phyloP scores from a whole-genome alignment of 2,329 filamentous ascomycete species.

The Bipolaris bicolor region DNA sequence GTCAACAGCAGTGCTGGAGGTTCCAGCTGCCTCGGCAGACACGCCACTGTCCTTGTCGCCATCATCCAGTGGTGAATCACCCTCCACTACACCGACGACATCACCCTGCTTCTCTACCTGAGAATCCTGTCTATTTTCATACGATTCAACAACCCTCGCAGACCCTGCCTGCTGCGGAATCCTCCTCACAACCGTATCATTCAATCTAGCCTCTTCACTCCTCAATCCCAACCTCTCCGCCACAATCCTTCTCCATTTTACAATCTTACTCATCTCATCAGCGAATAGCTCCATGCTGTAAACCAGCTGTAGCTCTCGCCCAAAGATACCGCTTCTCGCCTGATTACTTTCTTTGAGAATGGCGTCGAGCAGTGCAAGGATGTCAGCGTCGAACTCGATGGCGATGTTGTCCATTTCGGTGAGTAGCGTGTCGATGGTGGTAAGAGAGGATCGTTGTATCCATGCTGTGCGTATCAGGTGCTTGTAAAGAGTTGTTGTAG shows the following conservation, averaged over 20 bases:
- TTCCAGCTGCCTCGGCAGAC: neutral
- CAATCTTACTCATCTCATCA: constrained; percentile 39
- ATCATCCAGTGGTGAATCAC: neutral
- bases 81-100: no score
- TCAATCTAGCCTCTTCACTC: constrained; percentile 4
- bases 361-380: constrained; percentile 48
- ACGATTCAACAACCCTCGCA: neutral
- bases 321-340: constrained; percentile 33
- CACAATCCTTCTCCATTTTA: constrained; percentile 39
- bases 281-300: constrained; percentile 46
- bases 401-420: constrained; percentile 71
- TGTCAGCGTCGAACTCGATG: constrained; percentile 61
- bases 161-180: neutral
- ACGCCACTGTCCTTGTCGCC: neutral
- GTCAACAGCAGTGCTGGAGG: no score
- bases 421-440: constrained; percentile 62
- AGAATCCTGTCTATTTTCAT: neutral
- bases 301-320: constrained; percentile 37
- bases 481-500: constrained; percentile 73
- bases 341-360: constrained; percentile 40
- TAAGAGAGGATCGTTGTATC: constrained; percentile 64
- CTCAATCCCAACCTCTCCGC: constrained; percentile 36
- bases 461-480: constrained; percentile 68
- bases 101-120: neutral
- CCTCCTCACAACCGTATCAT: neutral